phyloP scores from a whole-genome alignment of 495 filamentous ascomycete species.

The Penicillium verhagenii region DNA sequence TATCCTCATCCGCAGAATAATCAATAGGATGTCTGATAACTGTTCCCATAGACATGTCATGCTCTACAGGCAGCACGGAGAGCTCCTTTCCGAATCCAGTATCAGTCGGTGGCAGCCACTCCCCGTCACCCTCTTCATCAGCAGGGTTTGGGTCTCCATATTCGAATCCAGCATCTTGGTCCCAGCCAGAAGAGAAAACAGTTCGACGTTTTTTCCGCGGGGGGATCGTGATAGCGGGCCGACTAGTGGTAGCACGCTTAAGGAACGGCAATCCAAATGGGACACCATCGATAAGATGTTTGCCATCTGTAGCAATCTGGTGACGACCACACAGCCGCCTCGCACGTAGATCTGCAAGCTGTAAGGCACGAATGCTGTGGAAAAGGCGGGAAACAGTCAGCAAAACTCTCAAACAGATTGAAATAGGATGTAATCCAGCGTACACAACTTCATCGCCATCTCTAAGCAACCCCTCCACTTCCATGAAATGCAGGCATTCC shows the following conservation, averaged over 20 bases:
- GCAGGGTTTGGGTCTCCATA: neutral
- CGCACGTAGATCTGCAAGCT: conserved; percentile 69
- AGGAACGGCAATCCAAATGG: conserved; percentile 78
- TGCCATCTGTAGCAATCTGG: conserved; percentile 79
- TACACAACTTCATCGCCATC: conserved; percentile 86
- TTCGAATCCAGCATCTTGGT: conserved; percentile 14
- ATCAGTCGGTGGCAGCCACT: conserved; percentile 34
- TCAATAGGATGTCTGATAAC: conserved; percentile 41
- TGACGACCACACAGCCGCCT: conserved; percentile 75
- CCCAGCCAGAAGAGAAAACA: conserved; percentile 35
- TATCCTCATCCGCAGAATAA: conserved; percentile 30
- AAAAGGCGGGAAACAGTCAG: neutral
- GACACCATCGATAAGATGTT: conserved; percentile 84
- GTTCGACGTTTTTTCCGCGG: conserved; percentile 70
- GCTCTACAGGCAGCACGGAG: conserved; percentile 21
- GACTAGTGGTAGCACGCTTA: conserved; percentile 46
- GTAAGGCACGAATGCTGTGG: conserved; percentile 75
- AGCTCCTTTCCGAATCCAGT: conserved; percentile 26
- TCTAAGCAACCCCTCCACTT: conserved; percentile 65
- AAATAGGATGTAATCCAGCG: conserved; percentile 27
- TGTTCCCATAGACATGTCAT: conserved; percentile 41
- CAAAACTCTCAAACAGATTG: neutral
- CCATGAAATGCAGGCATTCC: conserved; percentile 87
- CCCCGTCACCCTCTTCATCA: conserved; percentile 34
- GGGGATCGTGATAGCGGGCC: conserved; percentile 73